Evolutionary conservation across 1,139 yeast species (phyloP), one percentile per base, ranked within the genome.

Genomic region (Taphrina deformans): DNA sequence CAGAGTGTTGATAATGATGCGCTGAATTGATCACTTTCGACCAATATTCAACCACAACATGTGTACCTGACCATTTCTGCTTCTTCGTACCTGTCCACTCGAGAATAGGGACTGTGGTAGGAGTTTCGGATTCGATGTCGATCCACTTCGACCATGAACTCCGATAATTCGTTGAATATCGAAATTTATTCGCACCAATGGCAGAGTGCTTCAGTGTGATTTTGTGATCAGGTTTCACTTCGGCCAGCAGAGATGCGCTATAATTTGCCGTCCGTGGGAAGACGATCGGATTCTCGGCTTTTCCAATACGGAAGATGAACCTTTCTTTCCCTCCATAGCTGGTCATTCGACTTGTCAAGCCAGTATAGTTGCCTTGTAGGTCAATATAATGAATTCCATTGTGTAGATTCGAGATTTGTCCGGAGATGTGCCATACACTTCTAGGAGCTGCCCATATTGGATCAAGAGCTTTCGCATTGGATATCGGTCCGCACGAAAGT

Each of bases 1-100:
- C 67, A 10, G 56, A 50, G 44, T 60, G 62, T 48, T 65, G 67
- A 46, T 65, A 44, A 26, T 65, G 67, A 35, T 55, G 56, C 2
- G 67, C 53, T 31, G 67, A 65, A 26, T 29, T 26, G 40, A 50
- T 41, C 5, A 46, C 35, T n/a, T 24, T 24, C 14, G 65, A 26
- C 61, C 62, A 65, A 24, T 65, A 65, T 33, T 65, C 67, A 18
- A 62, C 66, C 9, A 62, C 46, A 7, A 65, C 44, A 51, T 62
- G 67, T 12, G 48, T 52, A 18, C 65, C 66, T 10, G 38, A 29
- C 67, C 67, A 65, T 7, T 24, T 23, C 40, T 65, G 67, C 24
- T 31, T 27, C 26, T 52, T 44, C n/a, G 66, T 53, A 7, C 67
- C 67, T 14, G 38, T 52, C 67, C 67, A 65, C 21, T 38, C 45